These are phyloP conservation scores for Digitaria exilis DNA, from an alignment of 202 grass and related monocot genomes.

Conservation along the genomic window DNA sequence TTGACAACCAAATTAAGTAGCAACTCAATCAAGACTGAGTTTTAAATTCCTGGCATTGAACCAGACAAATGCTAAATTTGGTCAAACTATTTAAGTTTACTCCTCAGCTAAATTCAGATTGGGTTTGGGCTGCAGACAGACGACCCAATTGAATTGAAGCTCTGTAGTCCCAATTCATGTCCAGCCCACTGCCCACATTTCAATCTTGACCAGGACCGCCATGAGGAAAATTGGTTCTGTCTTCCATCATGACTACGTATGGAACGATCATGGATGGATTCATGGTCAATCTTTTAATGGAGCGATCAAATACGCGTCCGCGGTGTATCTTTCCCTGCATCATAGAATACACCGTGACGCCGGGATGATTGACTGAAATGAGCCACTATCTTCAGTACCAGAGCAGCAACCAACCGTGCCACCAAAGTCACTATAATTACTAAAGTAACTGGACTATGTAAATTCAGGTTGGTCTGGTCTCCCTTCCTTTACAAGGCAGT, in stretches of 20 bases:
- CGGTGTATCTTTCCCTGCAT: not conserved
- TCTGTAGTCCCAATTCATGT: not conserved
- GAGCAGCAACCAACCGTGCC: conserved; percentile 7
- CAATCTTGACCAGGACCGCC: not conserved
- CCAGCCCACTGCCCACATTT: not conserved
- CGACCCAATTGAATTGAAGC: no score
- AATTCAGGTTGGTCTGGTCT: no score
- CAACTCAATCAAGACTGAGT: not conserved
- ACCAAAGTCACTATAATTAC: not conserved
- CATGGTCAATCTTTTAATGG: not conserved
- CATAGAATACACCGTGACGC: not conserved
- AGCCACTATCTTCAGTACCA: not conserved
- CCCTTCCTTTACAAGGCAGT: no score
- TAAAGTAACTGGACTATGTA: no score
- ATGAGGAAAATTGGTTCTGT: not conserved
- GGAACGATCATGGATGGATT: not conserved
- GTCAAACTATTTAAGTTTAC: no score
- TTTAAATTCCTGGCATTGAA: not conserved
- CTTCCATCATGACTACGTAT: not conserved
- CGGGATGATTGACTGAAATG: not conserved
- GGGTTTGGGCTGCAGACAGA: not conserved
- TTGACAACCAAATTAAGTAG: not conserved
- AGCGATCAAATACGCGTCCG: conserved; percentile 17
- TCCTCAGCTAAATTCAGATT: not conserved
- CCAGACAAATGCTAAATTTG: not conserved